Base-by-base conservation (phyloP, 2,329 filamentous ascomycete genomes). In the Knufia petricola region DNA sequence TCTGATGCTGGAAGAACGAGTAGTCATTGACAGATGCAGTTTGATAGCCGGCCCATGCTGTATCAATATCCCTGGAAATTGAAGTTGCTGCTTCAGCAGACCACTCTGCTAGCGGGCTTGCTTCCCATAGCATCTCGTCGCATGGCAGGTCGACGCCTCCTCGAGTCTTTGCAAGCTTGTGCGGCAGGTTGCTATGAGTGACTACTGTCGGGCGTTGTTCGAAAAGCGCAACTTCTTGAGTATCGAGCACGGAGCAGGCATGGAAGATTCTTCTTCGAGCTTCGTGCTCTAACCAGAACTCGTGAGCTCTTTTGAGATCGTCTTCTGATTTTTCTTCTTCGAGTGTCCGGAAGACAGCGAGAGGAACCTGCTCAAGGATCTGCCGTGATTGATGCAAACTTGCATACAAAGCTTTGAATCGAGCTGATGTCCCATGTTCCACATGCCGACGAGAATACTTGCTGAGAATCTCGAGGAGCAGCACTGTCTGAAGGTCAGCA, bases 231-330 rank as follows among this genome's bases (percentile, higher is more conserved):
- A 57, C 59, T 31, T 64, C 62, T 38, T 64, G 59, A 19, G 59
- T 56, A 48, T 66, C 63, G 20, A 66, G 55, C 12, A 65, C 59
- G 21, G 61, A 63, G 13, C 58, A 58, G 8, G 63, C 62, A 47
- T 64, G 63, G 26, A 65, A 57, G 20, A 66, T 60, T 15, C 63
- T 54, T 42, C 63, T 52, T 24, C 63, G 55, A 1, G 62, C 60
- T 52, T 66, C 63, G 41, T 64, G 61, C 45, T 64, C 62, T 20
- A 63, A 51, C 63, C 63, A 66, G 50, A 63, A 63, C 28, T 61
- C 61, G 42, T 63, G 58, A 4, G 63, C 62, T 43, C 55, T 56
- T 40, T 52, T 50, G 13, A 64, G 49, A 19, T 58, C 59, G 20
- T 61, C 59, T 7, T 40, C n/a, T 28, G 37, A 58, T n/a, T 46